Percentiles rank a stretch among this genome's conserved stretches.
Evolutionary conservation across 1,284 basidiomycete species (phyloP).

Genomic region (Leccinum pallidistipes): DNA sequence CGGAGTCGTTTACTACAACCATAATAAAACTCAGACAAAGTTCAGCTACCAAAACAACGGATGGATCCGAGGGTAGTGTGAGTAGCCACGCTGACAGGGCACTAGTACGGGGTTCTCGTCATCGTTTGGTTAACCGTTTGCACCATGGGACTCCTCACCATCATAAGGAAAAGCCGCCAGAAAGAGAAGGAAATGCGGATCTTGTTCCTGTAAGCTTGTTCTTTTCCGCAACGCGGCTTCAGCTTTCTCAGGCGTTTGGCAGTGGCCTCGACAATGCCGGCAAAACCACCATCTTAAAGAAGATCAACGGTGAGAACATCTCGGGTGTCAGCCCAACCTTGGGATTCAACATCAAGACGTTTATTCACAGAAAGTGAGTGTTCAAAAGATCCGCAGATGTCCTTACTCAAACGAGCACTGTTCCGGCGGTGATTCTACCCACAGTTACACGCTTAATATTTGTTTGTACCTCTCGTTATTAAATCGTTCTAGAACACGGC

Average conservation of each 20-base stretch:
- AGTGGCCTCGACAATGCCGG: conserved; percentile 99
- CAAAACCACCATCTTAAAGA: conserved; percentile 97
- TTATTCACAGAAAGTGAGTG: conserved; percentile 84
- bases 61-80: background rate
- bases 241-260: conserved; percentile 20
- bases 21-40: background rate
- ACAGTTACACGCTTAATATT: conserved; percentile 89
- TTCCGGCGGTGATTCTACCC: conserved; percentile 25
- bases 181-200: conserved; percentile 97
- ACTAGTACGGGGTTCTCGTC: background rate
- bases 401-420: conserved; percentile 25
- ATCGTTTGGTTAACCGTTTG: background rate
- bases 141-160: conserved; percentile 88
- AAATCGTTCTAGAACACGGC: conserved; percentile 2
- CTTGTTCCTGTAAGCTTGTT: conserved; percentile 79
- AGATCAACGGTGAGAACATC: conserved; percentile 90
- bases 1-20: conserved; percentile 6
- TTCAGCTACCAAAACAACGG: background rate
- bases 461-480: conserved; percentile 55
- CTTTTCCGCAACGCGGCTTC: conserved; percentile 4
- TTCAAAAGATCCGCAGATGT: conserved; percentile 18
- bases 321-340: conserved; percentile 88
- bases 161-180: conserved; percentile 94
- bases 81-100: background rate
- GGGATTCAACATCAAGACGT: conserved; percentile 98